phyloP scores from a whole-genome alignment of 2,329 filamentous ascomycete genomes.

The Dothideomycetes sp. region DNA sequence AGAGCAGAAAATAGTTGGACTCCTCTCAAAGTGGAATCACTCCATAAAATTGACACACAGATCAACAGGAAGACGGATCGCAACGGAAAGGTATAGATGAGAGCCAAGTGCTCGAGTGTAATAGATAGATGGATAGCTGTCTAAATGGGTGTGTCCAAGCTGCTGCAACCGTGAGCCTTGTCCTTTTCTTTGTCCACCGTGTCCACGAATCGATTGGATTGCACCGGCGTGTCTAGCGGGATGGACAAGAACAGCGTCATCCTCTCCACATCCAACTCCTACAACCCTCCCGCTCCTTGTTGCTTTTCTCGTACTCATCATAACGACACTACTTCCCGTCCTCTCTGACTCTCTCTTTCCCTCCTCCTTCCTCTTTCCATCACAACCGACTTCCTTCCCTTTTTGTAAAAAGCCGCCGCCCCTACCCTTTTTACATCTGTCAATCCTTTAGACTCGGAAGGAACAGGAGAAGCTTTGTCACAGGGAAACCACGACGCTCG shows the following conservation, averaged over 20 bases:
- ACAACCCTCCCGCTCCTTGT: constrained; percentile 12
- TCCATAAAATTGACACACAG: no score
- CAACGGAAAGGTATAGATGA: no score
- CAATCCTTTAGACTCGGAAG: constrained; percentile 12
- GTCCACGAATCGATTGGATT: constrained; percentile 11
- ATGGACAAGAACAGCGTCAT: background rate
- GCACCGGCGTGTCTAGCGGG: constrained; percentile 6
- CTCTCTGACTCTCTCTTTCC: constrained; percentile 1
- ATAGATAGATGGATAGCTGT: constrained; percentile 5
- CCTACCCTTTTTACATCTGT: constrained; percentile 6
- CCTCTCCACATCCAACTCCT: constrained; percentile 13
- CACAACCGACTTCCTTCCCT: constrained; percentile 11
- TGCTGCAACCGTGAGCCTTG: constrained; percentile 3
- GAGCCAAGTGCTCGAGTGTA: background rate
- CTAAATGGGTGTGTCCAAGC: background rate
- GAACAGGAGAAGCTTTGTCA: constrained; percentile 1
- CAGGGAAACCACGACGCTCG: constrained; percentile 15
- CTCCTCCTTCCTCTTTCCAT: constrained; percentile 11
- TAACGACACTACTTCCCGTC: constrained; percentile 4
- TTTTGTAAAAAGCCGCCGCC: constrained; percentile 8
- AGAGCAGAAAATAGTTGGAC: no score
- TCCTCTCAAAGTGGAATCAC: no score
- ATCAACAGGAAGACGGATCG: no score
- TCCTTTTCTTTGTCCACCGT: constrained; percentile 7
- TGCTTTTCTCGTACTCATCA: constrained; percentile 5